Conservation (phyloP, 2,329 filamentous ascomycete genomes). For the Fusarium irregulare region DNA sequence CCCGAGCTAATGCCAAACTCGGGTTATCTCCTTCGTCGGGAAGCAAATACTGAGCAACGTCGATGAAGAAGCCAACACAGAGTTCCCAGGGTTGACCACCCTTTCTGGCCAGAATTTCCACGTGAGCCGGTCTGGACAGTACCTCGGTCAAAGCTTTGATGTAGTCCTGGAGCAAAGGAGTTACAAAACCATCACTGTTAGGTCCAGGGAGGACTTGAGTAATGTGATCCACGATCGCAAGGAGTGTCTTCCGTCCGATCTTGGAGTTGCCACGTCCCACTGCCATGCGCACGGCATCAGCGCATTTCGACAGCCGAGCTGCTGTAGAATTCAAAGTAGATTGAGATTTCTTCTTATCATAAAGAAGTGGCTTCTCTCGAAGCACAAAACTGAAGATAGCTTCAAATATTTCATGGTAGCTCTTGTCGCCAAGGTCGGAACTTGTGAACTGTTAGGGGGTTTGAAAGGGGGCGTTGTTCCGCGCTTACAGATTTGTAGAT, state of each 20-base stretch:
- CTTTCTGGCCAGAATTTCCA: conserved; percentile 77
- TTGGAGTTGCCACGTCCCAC: conserved; percentile 75
- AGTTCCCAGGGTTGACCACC: conserved; percentile 72
- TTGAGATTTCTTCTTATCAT: conserved; percentile 63
- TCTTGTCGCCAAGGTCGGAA: conserved; percentile 73
- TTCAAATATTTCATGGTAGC: conserved; percentile 85
- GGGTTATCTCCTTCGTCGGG: conserved; percentile 55
- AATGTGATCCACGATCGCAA: conserved; percentile 83
- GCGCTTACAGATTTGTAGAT: conserved; percentile 52
- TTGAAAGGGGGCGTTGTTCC: not conserved
- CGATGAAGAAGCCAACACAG: conserved; percentile 77
- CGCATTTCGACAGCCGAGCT: conserved; percentile 73
- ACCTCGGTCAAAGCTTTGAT: conserved; percentile 78
- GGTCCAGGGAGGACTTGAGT: conserved; percentile 74
- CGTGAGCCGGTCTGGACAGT: conserved; percentile 78
- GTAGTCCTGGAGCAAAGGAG: conserved; percentile 80
- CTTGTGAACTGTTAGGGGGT: conserved; percentile 41
- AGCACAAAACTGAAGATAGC: conserved; percentile 77
- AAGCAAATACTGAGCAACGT: conserved; percentile 65
- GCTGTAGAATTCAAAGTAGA: conserved; percentile 60
- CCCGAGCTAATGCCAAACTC: conserved; percentile 50
- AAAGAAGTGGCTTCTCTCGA: conserved; percentile 74
- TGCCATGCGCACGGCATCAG: conserved; percentile 76
- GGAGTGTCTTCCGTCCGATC: conserved; percentile 81
- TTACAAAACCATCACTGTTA: conserved; percentile 72